phyloP scores from a whole-genome alignment of 768 basidiomycete species.

The Rhodosporidiobolus sp. region DNA sequence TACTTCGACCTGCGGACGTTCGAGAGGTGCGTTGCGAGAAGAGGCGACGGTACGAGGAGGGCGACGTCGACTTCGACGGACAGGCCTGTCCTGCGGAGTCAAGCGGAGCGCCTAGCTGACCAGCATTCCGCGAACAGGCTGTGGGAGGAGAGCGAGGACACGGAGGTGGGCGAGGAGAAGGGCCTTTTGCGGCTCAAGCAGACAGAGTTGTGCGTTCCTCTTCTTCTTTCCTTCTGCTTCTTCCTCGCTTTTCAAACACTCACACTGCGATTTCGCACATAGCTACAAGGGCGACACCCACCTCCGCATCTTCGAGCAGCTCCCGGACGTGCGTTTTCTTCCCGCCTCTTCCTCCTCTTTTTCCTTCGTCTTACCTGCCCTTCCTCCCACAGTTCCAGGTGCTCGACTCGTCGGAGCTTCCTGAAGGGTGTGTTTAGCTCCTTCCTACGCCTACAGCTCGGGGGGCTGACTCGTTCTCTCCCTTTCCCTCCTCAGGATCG shows the following conservation, averaged over 20 bases:
- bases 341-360: background rate
- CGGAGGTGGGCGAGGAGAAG: constrained; percentile 31
- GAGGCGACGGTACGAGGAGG: too few species aligned
- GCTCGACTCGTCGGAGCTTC: background rate
- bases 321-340: constrained; percentile 46
- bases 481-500: constrained; percentile 5
- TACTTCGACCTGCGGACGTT: constrained; percentile 47
- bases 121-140: constrained; percentile 19
- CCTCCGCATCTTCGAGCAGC: constrained; percentile 46
- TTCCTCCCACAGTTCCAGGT: constrained; percentile 29
- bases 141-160: constrained; percentile 42
- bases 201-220: constrained; percentile 47
- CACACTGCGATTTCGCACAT: background rate
- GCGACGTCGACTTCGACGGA: too few species aligned
- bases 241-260: too few species aligned
- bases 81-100: too few species aligned
- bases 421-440: constrained; percentile 13
- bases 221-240: background rate
- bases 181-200: constrained; percentile 47
- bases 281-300: constrained; percentile 42
- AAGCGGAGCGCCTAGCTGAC: too few species aligned
- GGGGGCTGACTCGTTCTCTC: background rate
- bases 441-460: constrained; percentile 15
- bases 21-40: constrained; percentile 20
- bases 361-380: background rate